These are phyloP conservation scores for Dorcoceras hygrometricum DNA, from an alignment of 257 asterid species.

Conservation along the genomic window DNA sequence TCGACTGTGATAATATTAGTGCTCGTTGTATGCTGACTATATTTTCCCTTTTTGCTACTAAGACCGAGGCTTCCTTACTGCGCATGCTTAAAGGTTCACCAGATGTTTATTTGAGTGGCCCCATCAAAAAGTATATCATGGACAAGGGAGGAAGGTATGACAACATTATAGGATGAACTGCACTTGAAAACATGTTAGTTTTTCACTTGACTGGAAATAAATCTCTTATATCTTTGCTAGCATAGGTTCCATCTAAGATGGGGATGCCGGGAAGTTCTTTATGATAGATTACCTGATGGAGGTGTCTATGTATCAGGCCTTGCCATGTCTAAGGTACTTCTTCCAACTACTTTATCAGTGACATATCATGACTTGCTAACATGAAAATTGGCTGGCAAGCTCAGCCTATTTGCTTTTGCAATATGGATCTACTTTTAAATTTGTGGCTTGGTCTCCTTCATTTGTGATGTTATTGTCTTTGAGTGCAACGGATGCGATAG, in stretches of 20 bases:
- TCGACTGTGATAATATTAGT: conserved; percentile 94
- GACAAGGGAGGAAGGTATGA: conserved; percentile 92
- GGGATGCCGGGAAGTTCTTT: conserved; percentile 96
- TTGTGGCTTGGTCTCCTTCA: conserved; percentile 1
- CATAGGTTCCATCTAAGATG: conserved; percentile 93
- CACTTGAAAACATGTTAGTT: conserved; percentile 4
- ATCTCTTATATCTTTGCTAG: conserved; percentile 24
- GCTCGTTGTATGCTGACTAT: conserved; percentile 99
- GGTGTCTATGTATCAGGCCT: conserved; percentile 72
- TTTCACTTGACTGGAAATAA: conserved; percentile 15
- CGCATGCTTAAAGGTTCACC: conserved; percentile 99
- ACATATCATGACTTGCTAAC: background rate
- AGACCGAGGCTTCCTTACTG: conserved; percentile 95
- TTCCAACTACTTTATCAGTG: background rate
- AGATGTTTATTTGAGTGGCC: conserved; percentile 93
- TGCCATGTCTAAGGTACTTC: conserved; percentile 80
- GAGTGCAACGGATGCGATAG: conserved; percentile 1
- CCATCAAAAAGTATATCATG: conserved; percentile 72
- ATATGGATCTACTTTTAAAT: background rate
- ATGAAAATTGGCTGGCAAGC: conserved; percentile 6
- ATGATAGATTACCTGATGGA: conserved; percentile 76
- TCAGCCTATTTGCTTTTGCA: conserved; percentile 10
- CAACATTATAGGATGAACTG: conserved; percentile 19
- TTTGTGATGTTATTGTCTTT: background rate
- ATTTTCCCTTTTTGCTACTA: conserved; percentile 92